Evolutionary conservation across 1,284 basidiomycete species (phyloP).

Genomic region (Bondarzewia mesenterica): DNA sequence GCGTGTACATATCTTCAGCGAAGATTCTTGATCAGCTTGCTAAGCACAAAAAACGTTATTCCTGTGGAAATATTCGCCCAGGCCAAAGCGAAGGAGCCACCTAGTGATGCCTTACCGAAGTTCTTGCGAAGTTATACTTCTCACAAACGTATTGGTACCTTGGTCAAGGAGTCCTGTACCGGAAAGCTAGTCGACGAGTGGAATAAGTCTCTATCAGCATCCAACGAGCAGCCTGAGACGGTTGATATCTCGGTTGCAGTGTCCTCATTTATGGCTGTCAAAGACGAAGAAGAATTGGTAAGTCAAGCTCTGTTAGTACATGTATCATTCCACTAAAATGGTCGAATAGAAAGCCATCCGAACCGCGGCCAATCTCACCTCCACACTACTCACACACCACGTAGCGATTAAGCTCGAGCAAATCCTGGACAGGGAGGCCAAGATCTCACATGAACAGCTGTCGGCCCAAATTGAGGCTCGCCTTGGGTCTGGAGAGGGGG

Average conservation of each 20-base stretch:
- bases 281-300: conserved; percentile 89
- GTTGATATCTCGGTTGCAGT: conserved; percentile 76
- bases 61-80: conserved; percentile 62
- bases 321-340: neutral
- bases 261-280: conserved; percentile 76
- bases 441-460: conserved; percentile 84
- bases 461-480: conserved; percentile 80
- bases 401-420: conserved; percentile 85
- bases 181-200: conserved; percentile 81
- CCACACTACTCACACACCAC: conserved; percentile 81
- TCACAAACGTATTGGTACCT: conserved; percentile 54
- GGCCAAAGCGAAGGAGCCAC: conserved; percentile 66
- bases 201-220: conserved; percentile 50
- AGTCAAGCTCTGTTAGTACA: conserved; percentile 20
- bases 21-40: conserved; percentile 70
- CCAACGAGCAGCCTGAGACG: conserved; percentile 57
- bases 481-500: conserved; percentile 78
- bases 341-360: conserved; percentile 62
- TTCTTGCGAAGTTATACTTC: conserved; percentile 52
- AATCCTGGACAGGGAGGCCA: conserved; percentile 87
- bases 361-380: conserved; percentile 74
- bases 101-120: conserved; percentile 59
- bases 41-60: conserved; percentile 40
- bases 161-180: conserved; percentile 71
- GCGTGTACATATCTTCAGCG: conserved; percentile 36